These are phyloP conservation scores for Vitis riparia DNA, from an alignment of 164 flowering plant genomes.

Conservation along the genomic window DNA sequence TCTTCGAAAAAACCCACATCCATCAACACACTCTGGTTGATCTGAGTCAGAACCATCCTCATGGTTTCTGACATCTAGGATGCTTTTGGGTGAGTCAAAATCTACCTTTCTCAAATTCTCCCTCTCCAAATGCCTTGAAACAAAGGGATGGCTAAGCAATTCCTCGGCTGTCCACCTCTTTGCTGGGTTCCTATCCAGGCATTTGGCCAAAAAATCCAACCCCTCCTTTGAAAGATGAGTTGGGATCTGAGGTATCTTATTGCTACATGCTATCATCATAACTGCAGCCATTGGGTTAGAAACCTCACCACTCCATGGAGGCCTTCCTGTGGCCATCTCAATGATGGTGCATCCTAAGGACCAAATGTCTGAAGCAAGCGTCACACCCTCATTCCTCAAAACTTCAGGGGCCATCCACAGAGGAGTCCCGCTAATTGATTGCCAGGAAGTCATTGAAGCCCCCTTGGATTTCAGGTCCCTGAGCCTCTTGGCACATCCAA, in stretches of 20 bases:
- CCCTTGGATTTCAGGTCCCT: slow-evolving; percentile 8
- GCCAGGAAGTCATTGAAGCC: not conserved
- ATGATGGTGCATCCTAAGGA: slow-evolving; percentile 66
- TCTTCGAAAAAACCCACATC: slow-evolving; percentile 4
- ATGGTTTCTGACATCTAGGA: slow-evolving; percentile 24
- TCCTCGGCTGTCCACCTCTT: slow-evolving; percentile 40
- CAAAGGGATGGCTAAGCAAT: slow-evolving; percentile 54
- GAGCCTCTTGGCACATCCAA: slow-evolving; percentile 49
- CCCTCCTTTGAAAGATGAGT: slow-evolving; percentile 38
- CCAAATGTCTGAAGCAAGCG: slow-evolving; percentile 55
- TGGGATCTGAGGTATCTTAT: slow-evolving; percentile 43
- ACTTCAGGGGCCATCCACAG: slow-evolving; percentile 79
- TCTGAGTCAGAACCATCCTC: slow-evolving; percentile 20
- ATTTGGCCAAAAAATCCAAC: slow-evolving; percentile 51
- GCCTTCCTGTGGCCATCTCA: slow-evolving; percentile 63
- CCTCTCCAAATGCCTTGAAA: slow-evolving; percentile 13
- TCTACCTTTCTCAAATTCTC: not conserved
- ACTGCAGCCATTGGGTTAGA: slow-evolving; percentile 39
- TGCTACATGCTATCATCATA: slow-evolving; percentile 39
- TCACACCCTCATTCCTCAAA: slow-evolving; percentile 34
- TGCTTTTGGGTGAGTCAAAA: slow-evolving; percentile 36
- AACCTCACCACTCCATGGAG: slow-evolving; percentile 41
- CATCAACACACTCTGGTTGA: slow-evolving; percentile 4
- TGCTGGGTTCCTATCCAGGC: slow-evolving; percentile 42
- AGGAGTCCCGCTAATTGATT: slow-evolving; percentile 49